These are phyloP conservation scores for Elasticomyces elasticus DNA, from an alignment of 495 filamentous ascomycete genomes.

Conservation along the genomic window DNA sequence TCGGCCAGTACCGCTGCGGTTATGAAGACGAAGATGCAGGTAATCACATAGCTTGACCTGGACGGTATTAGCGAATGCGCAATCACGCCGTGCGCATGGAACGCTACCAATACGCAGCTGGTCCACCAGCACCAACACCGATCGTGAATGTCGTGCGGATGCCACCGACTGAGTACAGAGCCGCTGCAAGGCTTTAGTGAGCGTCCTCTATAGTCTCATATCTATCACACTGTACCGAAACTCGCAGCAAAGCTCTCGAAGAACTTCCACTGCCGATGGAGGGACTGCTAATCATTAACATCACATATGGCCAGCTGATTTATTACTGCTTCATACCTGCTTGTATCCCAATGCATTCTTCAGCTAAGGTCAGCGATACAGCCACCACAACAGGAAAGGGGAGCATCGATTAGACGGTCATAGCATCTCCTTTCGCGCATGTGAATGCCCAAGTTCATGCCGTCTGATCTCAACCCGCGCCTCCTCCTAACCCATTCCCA, in stretches of 20 bases:
- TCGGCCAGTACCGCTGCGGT: slow-evolving; percentile 48
- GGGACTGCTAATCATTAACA: slow-evolving; percentile 14
- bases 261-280: slow-evolving; percentile 30
- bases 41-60: slow-evolving; percentile 48
- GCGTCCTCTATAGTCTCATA: background rate
- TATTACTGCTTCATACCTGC: slow-evolving; percentile 15
- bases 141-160: slow-evolving; percentile 48
- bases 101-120: slow-evolving; percentile 44
- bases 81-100: background rate
- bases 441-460: slow-evolving; percentile 30
- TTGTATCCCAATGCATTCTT: slow-evolving; percentile 26
- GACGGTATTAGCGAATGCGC: background rate
- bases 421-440: slow-evolving; percentile 31
- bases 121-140: slow-evolving; percentile 47
- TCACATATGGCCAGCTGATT: background rate
- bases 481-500: slow-evolving; percentile 14
- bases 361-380: slow-evolving; percentile 8
- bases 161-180: slow-evolving; percentile 47
- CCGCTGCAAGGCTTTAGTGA: slow-evolving; percentile 33
- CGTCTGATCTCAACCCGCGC: slow-evolving; percentile 28
- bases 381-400: background rate
- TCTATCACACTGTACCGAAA: slow-evolving; percentile 37
- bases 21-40: slow-evolving; percentile 47
- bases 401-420: slow-evolving; percentile 23
- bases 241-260: slow-evolving; percentile 48